These are phyloP conservation scores for Hanseniaspora meyeri DNA, from an alignment of 805 yeast genomes.

Conservation along the genomic window DNA sequence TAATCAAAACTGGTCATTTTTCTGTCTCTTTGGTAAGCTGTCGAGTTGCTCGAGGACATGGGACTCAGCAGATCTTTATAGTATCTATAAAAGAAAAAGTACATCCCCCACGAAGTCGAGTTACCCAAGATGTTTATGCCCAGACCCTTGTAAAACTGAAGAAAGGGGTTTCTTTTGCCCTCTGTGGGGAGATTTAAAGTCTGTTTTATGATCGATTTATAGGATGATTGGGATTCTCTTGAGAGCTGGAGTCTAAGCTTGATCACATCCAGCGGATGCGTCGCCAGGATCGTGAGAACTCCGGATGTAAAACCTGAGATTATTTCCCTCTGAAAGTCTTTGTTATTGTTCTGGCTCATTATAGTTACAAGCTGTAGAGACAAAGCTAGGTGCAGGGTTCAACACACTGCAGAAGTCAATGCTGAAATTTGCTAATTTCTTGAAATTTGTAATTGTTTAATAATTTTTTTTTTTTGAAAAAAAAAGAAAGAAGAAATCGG, in stretches of 20 bases:
- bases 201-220: constrained; percentile 19
- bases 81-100: constrained; percentile 60
- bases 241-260: constrained; percentile 72
- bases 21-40: constrained; percentile 22
- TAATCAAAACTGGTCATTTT: constrained; percentile 35
- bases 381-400: too few relatives aligned
- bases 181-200: neutral
- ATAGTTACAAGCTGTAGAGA: too few relatives aligned
- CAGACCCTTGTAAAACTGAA: constrained; percentile 57
- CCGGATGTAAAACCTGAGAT: constrained; percentile 76
- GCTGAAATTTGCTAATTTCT: too few relatives aligned
- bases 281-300: constrained; percentile 56
- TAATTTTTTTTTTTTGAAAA: too few relatives aligned
- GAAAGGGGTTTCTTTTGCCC: constrained; percentile 14
- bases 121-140: constrained; percentile 74
- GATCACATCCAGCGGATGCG: constrained; percentile 82
- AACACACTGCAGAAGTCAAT: too few relatives aligned
- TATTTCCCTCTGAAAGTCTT: constrained; percentile 37
- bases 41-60: neutral
- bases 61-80: constrained; percentile 8
- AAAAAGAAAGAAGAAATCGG: too few relatives aligned
- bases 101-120: constrained; percentile 77
- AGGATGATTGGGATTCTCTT: constrained; percentile 25
- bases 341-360: neutral
- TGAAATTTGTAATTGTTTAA: too few relatives aligned